Percentiles rank a stretch among this genome's conserved stretches.
Evolutionary conservation across 139 green algal genomes (phyloP).

Genomic region (Tetraselmis striata): DNA sequence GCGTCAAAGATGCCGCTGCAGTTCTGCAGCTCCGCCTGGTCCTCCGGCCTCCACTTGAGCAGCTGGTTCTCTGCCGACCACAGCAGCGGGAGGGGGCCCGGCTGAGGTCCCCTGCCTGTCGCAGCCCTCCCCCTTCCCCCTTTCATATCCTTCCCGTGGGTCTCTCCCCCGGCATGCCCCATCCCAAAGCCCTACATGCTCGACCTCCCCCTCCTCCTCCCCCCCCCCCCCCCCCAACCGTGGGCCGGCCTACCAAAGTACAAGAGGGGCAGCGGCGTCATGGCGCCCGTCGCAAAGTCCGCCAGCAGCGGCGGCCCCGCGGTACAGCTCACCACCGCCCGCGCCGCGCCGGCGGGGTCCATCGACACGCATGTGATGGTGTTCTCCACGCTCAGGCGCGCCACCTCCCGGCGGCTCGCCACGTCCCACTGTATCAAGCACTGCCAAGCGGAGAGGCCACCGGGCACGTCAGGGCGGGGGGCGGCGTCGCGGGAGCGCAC

Average conservation of each 20-base stretch:
- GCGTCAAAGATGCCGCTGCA: not conserved
- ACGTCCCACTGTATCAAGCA: not conserved
- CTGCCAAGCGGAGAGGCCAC: not conserved
- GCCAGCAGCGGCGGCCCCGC: constrained; percentile 41
- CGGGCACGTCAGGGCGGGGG: not conserved
- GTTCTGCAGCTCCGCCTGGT: not conserved
- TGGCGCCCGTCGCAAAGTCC: constrained; percentile 22
- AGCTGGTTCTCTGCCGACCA: too few species aligned
- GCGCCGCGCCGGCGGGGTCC: not conserved
- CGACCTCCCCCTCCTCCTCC: too few species aligned
- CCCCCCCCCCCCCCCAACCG: too few species aligned
- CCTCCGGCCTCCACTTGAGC: not conserved
- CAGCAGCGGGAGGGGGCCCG: too few species aligned
- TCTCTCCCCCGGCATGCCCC: too few species aligned
- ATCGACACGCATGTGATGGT: not conserved
- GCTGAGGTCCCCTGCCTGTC: too few species aligned
- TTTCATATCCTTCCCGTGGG: too few species aligned
- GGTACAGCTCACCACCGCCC: constrained; percentile 33
- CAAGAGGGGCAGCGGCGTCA: constrained; percentile 7
- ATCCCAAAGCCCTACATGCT: too few species aligned
- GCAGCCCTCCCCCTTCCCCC: too few species aligned
- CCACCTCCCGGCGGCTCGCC: not conserved
- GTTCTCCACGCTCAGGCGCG: constrained; percentile 23
- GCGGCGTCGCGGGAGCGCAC: not conserved
- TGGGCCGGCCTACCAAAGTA: constrained; percentile 6